phyloP scores from a whole-genome alignment of 768 basidiomycete species.

The Leccinellum luteum region DNA sequence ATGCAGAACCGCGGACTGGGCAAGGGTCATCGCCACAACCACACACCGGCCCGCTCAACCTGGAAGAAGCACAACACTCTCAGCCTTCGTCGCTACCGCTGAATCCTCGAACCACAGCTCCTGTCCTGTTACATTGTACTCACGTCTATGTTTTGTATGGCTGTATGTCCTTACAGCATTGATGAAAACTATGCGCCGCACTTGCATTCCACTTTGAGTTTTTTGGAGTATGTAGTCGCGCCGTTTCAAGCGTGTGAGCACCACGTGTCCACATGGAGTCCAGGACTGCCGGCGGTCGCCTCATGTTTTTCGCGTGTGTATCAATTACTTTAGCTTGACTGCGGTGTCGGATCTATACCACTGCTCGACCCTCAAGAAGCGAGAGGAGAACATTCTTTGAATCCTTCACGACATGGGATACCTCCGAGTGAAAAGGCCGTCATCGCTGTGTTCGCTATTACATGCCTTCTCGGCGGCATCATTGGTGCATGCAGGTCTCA shows the following conservation, averaged over 20 bases:
- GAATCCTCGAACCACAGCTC: conserved; percentile 21
- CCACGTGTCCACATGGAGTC: not conserved
- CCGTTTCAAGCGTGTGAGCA: not conserved
- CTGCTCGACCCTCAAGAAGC: not conserved
- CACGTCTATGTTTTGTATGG: conserved; percentile 30
- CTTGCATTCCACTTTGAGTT: not conserved
- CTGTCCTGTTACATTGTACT: conserved; percentile 12
- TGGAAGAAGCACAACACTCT: conserved; percentile 99
- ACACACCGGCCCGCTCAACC: conserved; percentile 83
- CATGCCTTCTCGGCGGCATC: conserved; percentile 12
- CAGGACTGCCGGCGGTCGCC: conserved; percentile 2
- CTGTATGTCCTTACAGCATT: conserved; percentile 15
- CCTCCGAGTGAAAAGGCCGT: conserved; percentile 4
- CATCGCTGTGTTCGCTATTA: conserved; percentile 14
- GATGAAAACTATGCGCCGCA: conserved; percentile 14
- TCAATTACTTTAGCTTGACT: conserved; percentile 6
- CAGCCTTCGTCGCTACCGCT: conserved; percentile 86
- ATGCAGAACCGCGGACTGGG: conserved; percentile 91
- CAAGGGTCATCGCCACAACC: conserved; percentile 94
- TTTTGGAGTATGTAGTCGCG: not conserved
- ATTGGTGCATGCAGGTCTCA: conserved; percentile 13
- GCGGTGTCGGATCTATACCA: conserved; percentile 13
- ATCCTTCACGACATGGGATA: conserved; percentile 16
- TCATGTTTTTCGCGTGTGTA: conserved; percentile 21
- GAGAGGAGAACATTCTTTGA: not conserved